A percentile compares a stretch with the other conserved stretches of the same genome.
Conservation (phyloP, 2,329 filamentous ascomycete species). For the Thermomyces lanuginosus region DNA sequence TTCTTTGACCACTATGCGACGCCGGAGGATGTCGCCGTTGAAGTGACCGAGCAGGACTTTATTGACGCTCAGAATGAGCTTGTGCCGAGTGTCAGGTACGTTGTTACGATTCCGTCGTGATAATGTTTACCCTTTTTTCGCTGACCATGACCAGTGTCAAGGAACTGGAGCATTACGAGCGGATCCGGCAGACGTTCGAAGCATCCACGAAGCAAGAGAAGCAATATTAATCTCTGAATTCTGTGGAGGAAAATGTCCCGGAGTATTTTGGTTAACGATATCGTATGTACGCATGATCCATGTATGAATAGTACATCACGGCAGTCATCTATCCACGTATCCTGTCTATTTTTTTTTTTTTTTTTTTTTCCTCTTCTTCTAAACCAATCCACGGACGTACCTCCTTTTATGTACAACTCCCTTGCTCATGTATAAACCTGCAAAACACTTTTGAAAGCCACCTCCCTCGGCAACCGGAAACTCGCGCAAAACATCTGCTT, state of each 20-base stretch:
- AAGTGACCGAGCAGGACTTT: constrained; percentile 83
- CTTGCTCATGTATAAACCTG: too few relatives aligned
- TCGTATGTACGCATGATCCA: too few relatives aligned
- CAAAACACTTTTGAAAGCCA: constrained; percentile 64
- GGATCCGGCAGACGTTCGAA: constrained; percentile 71
- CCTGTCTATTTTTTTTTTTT: too few relatives aligned
- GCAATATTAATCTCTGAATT: constrained; percentile 8
- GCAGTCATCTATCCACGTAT: too few relatives aligned
- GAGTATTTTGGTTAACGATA: too few relatives aligned
- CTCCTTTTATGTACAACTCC: too few relatives aligned
- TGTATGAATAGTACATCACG: too few relatives aligned
- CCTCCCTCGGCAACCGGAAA: constrained; percentile 66
- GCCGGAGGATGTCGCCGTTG: constrained; percentile 66
- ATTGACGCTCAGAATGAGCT: constrained; percentile 64
- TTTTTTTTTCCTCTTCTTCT: too few relatives aligned
- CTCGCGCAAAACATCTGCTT: constrained; percentile 96
- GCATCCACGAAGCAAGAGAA: constrained; percentile 32
- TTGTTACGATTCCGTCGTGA: constrained; percentile 2
- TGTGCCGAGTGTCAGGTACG: constrained; percentile 62
- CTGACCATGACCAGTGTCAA: constrained; percentile 47
- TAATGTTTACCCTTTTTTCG: background rate
- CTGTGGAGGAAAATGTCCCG: too few relatives aligned
- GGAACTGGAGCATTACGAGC: constrained; percentile 80
- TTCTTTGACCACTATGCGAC: constrained; percentile 90
- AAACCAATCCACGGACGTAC: too few relatives aligned